Conservation (phyloP, 1,284 basidiomycete species). For the Wolfiporia cocos region DNA sequence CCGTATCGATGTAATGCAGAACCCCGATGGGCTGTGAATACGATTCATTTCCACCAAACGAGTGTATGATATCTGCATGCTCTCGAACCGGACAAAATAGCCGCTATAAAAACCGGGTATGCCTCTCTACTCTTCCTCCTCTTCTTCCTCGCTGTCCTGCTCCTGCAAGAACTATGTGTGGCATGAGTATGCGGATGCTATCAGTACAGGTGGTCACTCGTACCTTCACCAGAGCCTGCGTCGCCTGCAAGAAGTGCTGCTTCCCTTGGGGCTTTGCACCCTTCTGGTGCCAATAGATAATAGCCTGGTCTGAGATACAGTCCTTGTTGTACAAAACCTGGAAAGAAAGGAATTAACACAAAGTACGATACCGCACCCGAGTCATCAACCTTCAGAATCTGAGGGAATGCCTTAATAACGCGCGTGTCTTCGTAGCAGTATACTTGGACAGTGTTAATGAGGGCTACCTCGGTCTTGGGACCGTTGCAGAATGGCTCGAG, state of each 20-base stretch:
- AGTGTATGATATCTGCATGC: not conserved
- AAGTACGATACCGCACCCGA: not conserved
- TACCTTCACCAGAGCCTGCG: conserved; percentile 87
- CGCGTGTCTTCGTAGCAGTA: conserved; percentile 94
- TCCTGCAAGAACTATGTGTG: conserved; percentile 69
- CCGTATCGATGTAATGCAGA: too few relatives aligned
- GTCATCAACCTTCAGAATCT: conserved; percentile 75
- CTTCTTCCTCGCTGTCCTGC: conserved; percentile 74
- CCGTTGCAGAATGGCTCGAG: conserved; percentile 85
- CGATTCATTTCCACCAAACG: too few relatives aligned
- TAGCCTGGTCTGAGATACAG: conserved; percentile 91
- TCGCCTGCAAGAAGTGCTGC: conserved; percentile 89
- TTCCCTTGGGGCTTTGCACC: conserved; percentile 92
- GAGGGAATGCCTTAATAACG: conserved; percentile 89
- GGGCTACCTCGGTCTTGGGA: conserved; percentile 84
- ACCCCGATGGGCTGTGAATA: too few relatives aligned
- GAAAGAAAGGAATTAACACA: not conserved
- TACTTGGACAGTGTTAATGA: conserved; percentile 91
- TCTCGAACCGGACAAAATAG: not conserved
- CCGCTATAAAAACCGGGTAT: not conserved
- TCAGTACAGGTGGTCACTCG: conserved; percentile 15
- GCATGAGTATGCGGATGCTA: conserved; percentile 5
- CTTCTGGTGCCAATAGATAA: conserved; percentile 97
- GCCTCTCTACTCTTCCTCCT: conserved; percentile 29
- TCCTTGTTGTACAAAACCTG: conserved; percentile 93